These are phyloP conservation scores for Populus ilicifolia DNA, from an alignment of 345 rosid genomes.

Conservation along the genomic window DNA sequence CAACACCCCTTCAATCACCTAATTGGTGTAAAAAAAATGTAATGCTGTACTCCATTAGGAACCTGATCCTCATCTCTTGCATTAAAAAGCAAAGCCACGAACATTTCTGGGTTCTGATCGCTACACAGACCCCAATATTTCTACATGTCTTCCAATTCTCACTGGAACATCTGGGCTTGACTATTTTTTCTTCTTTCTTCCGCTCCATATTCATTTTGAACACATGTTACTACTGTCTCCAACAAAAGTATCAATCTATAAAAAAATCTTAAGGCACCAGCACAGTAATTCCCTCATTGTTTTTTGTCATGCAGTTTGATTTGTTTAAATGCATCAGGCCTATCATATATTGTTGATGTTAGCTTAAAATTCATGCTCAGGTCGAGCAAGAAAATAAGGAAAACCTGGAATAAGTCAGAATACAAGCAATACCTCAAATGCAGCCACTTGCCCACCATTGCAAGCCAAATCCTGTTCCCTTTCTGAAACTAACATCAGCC, in stretches of 20 bases:
- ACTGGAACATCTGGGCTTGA: neutral
- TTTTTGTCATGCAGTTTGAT: neutral
- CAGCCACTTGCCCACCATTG: conserved; percentile 96
- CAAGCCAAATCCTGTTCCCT: conserved; percentile 98
- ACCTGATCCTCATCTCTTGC: neutral
- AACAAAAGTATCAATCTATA: neutral
- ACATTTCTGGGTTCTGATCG: neutral
- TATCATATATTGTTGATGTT: neutral
- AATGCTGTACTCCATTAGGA: neutral
- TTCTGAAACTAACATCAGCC: conserved; percentile 88
- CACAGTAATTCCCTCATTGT: neutral
- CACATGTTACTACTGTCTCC: neutral
- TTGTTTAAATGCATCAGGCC: neutral
- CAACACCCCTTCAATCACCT: neutral
- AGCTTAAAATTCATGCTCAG: neutral
- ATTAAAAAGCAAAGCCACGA: neutral
- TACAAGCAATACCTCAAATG: conserved; percentile 70
- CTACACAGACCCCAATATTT: neutral
- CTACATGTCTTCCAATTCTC: neutral
- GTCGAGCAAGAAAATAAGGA: neutral
- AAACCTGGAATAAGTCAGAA: neutral
- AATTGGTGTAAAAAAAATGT: neutral
- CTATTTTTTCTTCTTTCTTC: neutral
- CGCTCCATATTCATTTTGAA: neutral
- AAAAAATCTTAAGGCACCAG: neutral